Evolutionary conservation across 2,329 filamentous ascomycete species (phyloP), one percentile per base, ranked within the genome.

Genomic region (Trichophyton schoenleinii): DNA sequence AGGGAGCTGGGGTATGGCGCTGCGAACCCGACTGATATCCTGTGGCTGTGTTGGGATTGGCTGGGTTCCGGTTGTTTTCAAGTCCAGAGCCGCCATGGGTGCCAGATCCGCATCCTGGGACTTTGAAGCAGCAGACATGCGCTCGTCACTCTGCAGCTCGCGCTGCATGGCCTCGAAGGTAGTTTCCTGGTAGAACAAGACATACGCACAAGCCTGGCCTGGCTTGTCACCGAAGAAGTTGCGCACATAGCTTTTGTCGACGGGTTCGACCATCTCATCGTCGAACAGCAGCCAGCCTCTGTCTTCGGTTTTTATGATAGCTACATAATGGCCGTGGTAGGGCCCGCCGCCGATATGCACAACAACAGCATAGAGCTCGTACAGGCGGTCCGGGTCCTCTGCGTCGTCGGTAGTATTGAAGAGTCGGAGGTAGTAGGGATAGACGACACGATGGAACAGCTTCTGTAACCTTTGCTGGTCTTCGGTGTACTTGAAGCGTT

Each of bases 371-470:
- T 99, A 99, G 1, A 99, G 79, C 77, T 99, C 94, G 73, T 99
- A 99, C 42, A 99, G 76, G 42, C 91, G 84, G 74, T 99, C 94
- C 0, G 90, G 90, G 68, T 97, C 91, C 68, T 92, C 88, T 15
- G 91, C 90, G 64, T 97, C 92, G 65, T 96, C 91, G 22, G 92
- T 96, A 0, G 94, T 97, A 75, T 97, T 97, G 78, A 97, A 96
- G 71, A 99, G 85, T 61, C 94, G 89, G 48, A 99, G 81, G 70
- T 99, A 89, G 71, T 96, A 99, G 0, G 94, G 94, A 71, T 99
- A 99, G 3, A 96, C 90, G 13, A 99, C 94, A 49, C 92, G 84
- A 73, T 99, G 92, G 72, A 97, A 97, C 49, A 99, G 82, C 75
- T 99, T 99, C 73, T 97, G 91, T 64, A 99, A 77, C 60, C 91